Conservation (phyloP, 306 rosid genomes). For the Nissolia schottii region DNA sequence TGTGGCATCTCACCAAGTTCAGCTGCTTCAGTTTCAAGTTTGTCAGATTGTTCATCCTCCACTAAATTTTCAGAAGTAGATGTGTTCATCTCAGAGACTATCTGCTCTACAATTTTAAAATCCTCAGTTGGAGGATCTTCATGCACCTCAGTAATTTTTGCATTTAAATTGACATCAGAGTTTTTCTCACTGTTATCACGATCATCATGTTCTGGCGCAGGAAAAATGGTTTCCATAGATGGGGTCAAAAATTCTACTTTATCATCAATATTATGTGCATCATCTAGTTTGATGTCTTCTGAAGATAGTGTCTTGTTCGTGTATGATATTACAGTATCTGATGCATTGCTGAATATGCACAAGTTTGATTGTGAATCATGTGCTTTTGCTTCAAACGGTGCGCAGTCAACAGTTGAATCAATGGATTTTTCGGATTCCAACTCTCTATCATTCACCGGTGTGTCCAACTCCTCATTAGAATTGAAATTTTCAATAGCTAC, state of each 20-base stretch:
- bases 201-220: constrained; percentile 14
- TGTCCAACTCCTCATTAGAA: constrained; percentile 19
- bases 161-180: constrained; percentile 23
- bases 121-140: constrained; percentile 26
- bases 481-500: constrained; percentile 17
- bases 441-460: constrained; percentile 13
- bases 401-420: constrained; percentile 16
- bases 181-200: constrained; percentile 10
- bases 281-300: constrained; percentile 11
- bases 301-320: constrained; percentile 18
- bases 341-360: constrained; percentile 6
- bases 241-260: constrained; percentile 23
- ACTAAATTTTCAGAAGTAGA: constrained; percentile 19
- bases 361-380: constrained; percentile 20
- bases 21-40: constrained; percentile 24
- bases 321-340: constrained; percentile 22
- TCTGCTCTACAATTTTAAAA: constrained; percentile 23
- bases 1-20: constrained; percentile 29
- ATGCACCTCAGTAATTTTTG: constrained; percentile 13
- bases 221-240: constrained; percentile 21
- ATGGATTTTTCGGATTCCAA: constrained; percentile 7
- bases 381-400: constrained; percentile 16
- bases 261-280: constrained; percentile 19
- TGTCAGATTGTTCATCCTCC: constrained; percentile 24
- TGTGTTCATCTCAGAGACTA: constrained; percentile 11